Base-by-base conservation (phyloP, 2,329 filamentous ascomycete genomes). In the Diaporthe sp. region DNA sequence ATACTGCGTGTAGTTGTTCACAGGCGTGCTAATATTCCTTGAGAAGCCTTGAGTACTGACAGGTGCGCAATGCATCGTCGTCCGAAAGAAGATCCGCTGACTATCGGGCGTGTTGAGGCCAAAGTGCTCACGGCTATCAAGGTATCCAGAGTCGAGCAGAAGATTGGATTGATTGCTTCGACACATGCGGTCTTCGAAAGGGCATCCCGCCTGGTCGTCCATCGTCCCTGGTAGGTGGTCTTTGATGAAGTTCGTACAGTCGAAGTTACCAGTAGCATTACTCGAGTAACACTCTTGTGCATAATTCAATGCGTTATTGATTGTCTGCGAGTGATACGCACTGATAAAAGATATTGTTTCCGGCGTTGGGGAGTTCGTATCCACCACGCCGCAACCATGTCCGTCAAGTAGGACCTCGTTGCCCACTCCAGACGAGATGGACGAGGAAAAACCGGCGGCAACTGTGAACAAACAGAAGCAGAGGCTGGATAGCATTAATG, bases 211-310 rank as follows among this genome's bases (percentile, higher is more conserved):
- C 31, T 78, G 76, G 1, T 51, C 63, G 39, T 39, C 58, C 25
- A 58, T 68, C 2, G 4, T 47, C 2, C 65, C 42, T 0, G 71
- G 28, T 10, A 73, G 47, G 17, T 75, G 31, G n/a, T 47, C 61
- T 8, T 71, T 63, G 12, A 75, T 60, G 6, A 75, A 74, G 7
- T 39, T 49, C 0, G 51, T 42, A 8, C 77, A 78, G 20, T 63
- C 49, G 0, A 75, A 47, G 10, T 44, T 42, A 12, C 68, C 65
- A 5, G 44, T 44, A 4, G 57, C 6, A 13, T n/a, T 71, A 7
- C 42, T 60, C 8, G 51, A 20, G 34, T 80, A 81, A 67, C 80
- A 81, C 20, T 78, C 77, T 2, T 72, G 57, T 2, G 77, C 76
- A 25, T 80, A 79, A 12, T 65, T 75, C 3, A 70, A 72, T 3